Percentiles rank a stretch among this genome's conserved stretches.
phyloP scores from a whole-genome alignment of 176 grass and related monocot genomes.

The Saccharum officinarum region DNA sequence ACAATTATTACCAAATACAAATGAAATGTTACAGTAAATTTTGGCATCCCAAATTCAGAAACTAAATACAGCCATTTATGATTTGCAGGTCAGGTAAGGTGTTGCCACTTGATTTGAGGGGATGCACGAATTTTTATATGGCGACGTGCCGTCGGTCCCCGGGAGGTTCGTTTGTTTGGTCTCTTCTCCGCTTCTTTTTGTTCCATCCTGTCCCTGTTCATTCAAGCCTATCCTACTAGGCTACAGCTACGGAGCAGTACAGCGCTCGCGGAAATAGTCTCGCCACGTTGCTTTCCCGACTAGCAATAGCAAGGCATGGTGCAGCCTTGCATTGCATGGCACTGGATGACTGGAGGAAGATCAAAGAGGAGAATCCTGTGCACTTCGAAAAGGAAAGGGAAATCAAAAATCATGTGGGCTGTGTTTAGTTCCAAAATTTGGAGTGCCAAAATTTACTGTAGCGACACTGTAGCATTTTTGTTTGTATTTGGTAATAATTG shows the following conservation, averaged over 20 bases:
- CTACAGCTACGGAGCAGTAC: too few relatives aligned
- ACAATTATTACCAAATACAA: too few relatives aligned
- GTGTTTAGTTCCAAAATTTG: too few relatives aligned
- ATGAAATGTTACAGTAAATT: too few relatives aligned
- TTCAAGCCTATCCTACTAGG: neutral
- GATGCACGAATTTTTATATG: neutral
- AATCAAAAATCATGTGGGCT: neutral
- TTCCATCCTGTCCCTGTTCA: neutral
- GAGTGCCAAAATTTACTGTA: too few relatives aligned
- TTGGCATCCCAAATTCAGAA: too few relatives aligned
- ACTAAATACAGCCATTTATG: too few relatives aligned
- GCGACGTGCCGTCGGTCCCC: neutral
- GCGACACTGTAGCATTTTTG: too few relatives aligned
- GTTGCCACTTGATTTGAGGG: constrained; percentile 13
- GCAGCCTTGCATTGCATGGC: neutral
- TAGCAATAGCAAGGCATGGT: neutral
- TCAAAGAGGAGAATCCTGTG: too few relatives aligned
- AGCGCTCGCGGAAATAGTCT: neutral
- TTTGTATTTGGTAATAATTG: too few relatives aligned
- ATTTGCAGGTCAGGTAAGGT: constrained; percentile 27
- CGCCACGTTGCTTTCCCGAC: too few relatives aligned
- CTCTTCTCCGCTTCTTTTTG: neutral
- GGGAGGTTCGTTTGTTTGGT: neutral
- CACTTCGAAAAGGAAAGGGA: neutral
- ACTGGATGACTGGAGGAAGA: too few relatives aligned